phyloP scores from a whole-genome alignment of 2,329 filamentous ascomycete genomes.

The Teratosphaeria pseudoeucalypti region DNA sequence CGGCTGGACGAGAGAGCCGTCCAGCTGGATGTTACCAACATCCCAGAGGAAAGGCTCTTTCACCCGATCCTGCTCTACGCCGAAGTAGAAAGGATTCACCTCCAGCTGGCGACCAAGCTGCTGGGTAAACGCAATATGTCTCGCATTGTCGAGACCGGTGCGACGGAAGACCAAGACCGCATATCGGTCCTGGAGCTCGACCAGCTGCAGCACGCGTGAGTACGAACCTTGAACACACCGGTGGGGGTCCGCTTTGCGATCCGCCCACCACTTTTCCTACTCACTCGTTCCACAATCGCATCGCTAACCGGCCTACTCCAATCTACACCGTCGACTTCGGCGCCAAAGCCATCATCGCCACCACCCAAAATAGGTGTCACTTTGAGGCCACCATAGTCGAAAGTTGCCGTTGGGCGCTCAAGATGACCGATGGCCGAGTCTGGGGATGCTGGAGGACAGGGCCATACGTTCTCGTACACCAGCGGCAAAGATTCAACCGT shows the following conservation, averaged over 20 bases:
- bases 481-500: not conserved
- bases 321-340: not conserved
- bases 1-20: not conserved
- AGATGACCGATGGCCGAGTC: not conserved
- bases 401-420: not conserved
- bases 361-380: not conserved
- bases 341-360: not conserved
- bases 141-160: not conserved
- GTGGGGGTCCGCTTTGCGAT: not conserved
- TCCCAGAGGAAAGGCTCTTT: not conserved
- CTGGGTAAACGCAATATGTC: not conserved
- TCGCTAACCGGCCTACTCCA: not conserved
- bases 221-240: too few species aligned
- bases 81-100: slow-evolving; percentile 1
- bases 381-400: not conserved
- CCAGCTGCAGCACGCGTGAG: not conserved
- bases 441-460: not conserved
- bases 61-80: not conserved
- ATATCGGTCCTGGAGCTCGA: not conserved
- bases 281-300: not conserved
- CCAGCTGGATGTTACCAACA: not conserved
- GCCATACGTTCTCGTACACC: not conserved
- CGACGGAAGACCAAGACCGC: not conserved
- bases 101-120: not conserved
- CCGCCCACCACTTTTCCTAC: not conserved